Evolutionary conservation across 2,329 filamentous ascomycete species (phyloP).

Genomic region (Zasmidium angulare): DNA sequence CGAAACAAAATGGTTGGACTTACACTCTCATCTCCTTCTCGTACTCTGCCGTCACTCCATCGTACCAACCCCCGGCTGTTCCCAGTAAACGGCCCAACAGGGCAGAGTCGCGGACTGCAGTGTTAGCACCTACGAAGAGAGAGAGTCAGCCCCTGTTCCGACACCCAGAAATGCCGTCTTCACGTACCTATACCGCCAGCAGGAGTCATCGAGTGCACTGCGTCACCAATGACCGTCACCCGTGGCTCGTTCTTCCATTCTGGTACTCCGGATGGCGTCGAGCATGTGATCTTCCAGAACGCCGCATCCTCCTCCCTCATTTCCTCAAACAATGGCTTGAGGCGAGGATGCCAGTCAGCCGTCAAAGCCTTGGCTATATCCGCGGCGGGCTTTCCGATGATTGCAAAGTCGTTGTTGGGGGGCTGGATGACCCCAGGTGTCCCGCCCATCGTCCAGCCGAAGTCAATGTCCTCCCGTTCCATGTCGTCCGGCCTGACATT

Average conservation of each 20-base stretch:
- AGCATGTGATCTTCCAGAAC: slow-evolving; percentile 68
- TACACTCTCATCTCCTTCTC: slow-evolving; percentile 43
- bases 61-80: slow-evolving; percentile 52
- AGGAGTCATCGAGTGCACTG: slow-evolving; percentile 60
- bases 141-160: neutral
- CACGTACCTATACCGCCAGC: slow-evolving; percentile 17
- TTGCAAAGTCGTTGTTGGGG: slow-evolving; percentile 60
- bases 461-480: slow-evolving; percentile 56
- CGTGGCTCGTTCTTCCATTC: slow-evolving; percentile 60
- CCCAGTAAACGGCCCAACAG: slow-evolving; percentile 53
- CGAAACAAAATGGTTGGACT: too few species aligned
- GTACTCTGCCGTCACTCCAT: slow-evolving; percentile 40
- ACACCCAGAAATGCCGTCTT: neutral
- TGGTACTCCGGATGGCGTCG: slow-evolving; percentile 59
- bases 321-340: slow-evolving; percentile 59
- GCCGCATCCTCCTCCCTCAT: slow-evolving; percentile 59
- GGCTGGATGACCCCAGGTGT: slow-evolving; percentile 57
- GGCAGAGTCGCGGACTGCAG: slow-evolving; percentile 56
- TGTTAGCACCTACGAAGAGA: slow-evolving; percentile 56
- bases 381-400: slow-evolving; percentile 58
- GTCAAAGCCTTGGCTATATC: slow-evolving; percentile 58
- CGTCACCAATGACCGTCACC: slow-evolving; percentile 60
- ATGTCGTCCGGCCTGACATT: slow-evolving; percentile 62
- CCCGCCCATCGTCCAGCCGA: slow-evolving; percentile 65
- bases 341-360: slow-evolving; percentile 55